A percentile compares a stretch with the other conserved stretches of the same genome.
These are phyloP conservation scores for Epichloe glyceriae DNA, from an alignment of 2,329 filamentous ascomycete genomes.

Conservation along the genomic window DNA sequence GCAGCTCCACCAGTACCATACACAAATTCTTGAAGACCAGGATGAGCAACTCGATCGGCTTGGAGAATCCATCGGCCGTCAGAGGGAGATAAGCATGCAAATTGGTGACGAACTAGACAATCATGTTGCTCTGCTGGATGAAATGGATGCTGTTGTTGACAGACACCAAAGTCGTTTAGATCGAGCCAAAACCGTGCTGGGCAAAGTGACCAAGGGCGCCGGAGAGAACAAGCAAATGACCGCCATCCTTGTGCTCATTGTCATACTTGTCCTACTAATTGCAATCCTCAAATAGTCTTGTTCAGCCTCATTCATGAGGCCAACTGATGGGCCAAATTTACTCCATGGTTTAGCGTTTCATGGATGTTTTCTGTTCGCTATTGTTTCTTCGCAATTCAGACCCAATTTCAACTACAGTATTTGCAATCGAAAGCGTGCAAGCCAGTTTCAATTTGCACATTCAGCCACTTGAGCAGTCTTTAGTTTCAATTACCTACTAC, in stretches of 20 bases:
- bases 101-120: slow-evolving; percentile 92
- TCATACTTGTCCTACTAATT: slow-evolving; percentile 72
- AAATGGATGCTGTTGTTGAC: slow-evolving; percentile 73
- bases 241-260: slow-evolving; percentile 67
- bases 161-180: slow-evolving; percentile 66
- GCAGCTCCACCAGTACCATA: slow-evolving; percentile 79
- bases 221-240: slow-evolving; percentile 81
- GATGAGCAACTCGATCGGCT: slow-evolving; percentile 85
- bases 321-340: background rate
- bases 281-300: slow-evolving; percentile 57
- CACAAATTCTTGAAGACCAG: slow-evolving; percentile 70
- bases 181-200: slow-evolving; percentile 59
- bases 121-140: slow-evolving; percentile 80
- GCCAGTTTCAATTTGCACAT: too few relatives aligned
- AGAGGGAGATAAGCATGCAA: slow-evolving; percentile 85
- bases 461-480: too few relatives aligned
- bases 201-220: slow-evolving; percentile 58
- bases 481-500: background rate
- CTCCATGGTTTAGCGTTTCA: background rate
- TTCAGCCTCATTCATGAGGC: background rate
- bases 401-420: background rate
- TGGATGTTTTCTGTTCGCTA: background rate
- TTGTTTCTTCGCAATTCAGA: background rate
- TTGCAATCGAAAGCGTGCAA: background rate
- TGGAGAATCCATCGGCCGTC: slow-evolving; percentile 74